phyloP scores from a whole-genome alignment of 2,329 filamentous ascomycete species.

The Bipolaris gigantea region DNA sequence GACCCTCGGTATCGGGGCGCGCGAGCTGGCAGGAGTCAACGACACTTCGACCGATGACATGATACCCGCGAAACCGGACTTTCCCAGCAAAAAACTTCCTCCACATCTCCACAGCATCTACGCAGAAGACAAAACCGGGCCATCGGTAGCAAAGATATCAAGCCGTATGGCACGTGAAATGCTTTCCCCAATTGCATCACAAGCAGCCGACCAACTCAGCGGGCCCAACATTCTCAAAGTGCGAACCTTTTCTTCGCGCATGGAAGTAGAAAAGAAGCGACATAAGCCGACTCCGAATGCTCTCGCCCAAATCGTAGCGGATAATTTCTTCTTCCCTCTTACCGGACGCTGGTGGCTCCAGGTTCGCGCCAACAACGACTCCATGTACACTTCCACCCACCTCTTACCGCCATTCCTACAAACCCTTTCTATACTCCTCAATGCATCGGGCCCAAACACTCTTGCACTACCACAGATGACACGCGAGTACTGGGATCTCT shows the following conservation, averaged over 20 bases:
- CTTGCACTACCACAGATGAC: constrained; percentile 78
- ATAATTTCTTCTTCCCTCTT: constrained; percentile 84
- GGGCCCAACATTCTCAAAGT: constrained; percentile 87
- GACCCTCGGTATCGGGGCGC: constrained; percentile 76
- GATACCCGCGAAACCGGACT: constrained; percentile 52
- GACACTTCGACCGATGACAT: constrained; percentile 53
- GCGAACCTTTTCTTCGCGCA: constrained; percentile 80
- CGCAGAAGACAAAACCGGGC: constrained; percentile 48
- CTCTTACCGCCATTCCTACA: constrained; percentile 80
- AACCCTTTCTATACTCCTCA: constrained; percentile 79
- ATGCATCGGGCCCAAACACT: constrained; percentile 80
- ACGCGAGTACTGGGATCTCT: constrained; percentile 78
- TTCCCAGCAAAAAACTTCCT: constrained; percentile 81
- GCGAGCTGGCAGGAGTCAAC: constrained; percentile 81
- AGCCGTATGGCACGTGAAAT: constrained; percentile 69
- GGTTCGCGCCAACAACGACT: constrained; percentile 54
- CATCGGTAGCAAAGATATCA: constrained; percentile 69
- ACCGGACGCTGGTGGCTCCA: constrained; percentile 76
- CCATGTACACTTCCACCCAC: constrained; percentile 72
- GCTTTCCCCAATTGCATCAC: constrained; percentile 77
- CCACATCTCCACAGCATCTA: constrained; percentile 74
- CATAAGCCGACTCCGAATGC: constrained; percentile 70
- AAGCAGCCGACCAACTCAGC: constrained; percentile 75
- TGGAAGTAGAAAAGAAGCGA: constrained; percentile 64
- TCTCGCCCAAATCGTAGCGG: constrained; percentile 73